Conservation (phyloP, 1,284 basidiomycete genomes). For the Rhizoctonia solani region DNA sequence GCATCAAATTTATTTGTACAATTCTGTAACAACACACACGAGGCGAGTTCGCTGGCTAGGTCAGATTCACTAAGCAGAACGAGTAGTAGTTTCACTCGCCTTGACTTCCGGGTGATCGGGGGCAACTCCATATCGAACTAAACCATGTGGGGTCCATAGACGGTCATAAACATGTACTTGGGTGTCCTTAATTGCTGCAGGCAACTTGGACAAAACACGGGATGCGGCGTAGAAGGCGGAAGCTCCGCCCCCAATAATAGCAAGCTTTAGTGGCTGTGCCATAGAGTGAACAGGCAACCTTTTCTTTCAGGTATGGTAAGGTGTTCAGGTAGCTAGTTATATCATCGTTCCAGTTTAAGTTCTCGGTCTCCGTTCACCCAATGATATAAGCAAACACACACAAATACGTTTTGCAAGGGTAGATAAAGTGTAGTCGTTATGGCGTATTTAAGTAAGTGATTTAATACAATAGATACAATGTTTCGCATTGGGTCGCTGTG, state of each 20-base stretch:
- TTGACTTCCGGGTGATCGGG: constrained; percentile 99
- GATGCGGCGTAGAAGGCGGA: constrained; percentile 95
- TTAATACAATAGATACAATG: not conserved
- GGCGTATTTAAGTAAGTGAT: not conserved
- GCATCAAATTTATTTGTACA: constrained; percentile 95
- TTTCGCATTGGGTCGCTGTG: too few relatives aligned
- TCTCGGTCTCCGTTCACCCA: not conserved
- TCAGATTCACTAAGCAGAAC: not conserved
- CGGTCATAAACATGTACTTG: constrained; percentile 90
- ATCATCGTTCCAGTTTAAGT: not conserved
- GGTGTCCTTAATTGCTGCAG: constrained; percentile 51
- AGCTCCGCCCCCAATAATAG: constrained; percentile 87
- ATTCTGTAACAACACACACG: constrained; percentile 61
- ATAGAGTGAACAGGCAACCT: not conserved
- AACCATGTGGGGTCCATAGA: constrained; percentile 91
- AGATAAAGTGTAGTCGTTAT: too few relatives aligned
- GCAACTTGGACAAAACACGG: constrained; percentile 69
- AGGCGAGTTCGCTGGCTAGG: not conserved
- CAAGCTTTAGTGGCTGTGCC: constrained; percentile 59
- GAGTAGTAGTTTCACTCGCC: constrained; percentile 56
- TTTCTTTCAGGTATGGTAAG: not conserved
- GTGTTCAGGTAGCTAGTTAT: not conserved
- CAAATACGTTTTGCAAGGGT: not conserved
- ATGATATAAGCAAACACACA: not conserved
- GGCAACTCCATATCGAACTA: constrained; percentile 95